phyloP scores from a whole-genome alignment of 371 early-diverging fungal genomes.

The Phascolomyces articulosus region DNA sequence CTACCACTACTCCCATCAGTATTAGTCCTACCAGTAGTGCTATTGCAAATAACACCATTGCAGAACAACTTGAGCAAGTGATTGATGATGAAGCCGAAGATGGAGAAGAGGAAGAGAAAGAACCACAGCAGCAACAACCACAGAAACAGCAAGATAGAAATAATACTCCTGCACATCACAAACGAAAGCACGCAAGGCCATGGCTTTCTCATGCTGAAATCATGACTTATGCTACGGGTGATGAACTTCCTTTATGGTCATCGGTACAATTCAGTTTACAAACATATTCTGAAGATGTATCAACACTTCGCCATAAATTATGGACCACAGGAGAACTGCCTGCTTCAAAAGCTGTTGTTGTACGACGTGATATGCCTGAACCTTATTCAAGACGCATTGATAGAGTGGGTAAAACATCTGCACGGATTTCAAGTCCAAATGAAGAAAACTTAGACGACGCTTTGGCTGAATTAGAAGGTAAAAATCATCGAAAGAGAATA shows the following conservation, averaged over 20 bases:
- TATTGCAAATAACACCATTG: slow-evolving; percentile 1
- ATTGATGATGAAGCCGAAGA: not conserved
- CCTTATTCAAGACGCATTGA: slow-evolving; percentile 50
- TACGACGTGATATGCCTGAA: slow-evolving; percentile 53
- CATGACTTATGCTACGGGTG: slow-evolving; percentile 47
- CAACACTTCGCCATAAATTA: slow-evolving; percentile 17
- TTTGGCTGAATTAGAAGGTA: slow-evolving; percentile 52
- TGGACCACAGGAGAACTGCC: slow-evolving; percentile 44
- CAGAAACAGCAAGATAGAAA: not conserved
- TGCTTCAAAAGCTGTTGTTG: slow-evolving; percentile 36
- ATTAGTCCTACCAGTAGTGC: too few species aligned
- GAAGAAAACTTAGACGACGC: slow-evolving; percentile 54
- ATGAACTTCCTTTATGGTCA: slow-evolving; percentile 56
- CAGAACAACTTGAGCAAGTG: not conserved
- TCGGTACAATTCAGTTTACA: slow-evolving; percentile 57
- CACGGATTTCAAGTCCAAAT: slow-evolving; percentile 28
- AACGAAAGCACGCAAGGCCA: slow-evolving; percentile 9
- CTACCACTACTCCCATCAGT: too few species aligned
- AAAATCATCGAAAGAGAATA: not conserved
- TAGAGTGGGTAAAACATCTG: slow-evolving; percentile 41
- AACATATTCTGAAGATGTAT: slow-evolving; percentile 30
- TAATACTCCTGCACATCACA: not conserved
- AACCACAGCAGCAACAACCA: too few species aligned
- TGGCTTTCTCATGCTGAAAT: slow-evolving; percentile 64
- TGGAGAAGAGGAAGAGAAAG: too few species aligned